Conservation (phyloP, 371 early-diverging fungal genomes). For the Mortierella polycephala region DNA sequence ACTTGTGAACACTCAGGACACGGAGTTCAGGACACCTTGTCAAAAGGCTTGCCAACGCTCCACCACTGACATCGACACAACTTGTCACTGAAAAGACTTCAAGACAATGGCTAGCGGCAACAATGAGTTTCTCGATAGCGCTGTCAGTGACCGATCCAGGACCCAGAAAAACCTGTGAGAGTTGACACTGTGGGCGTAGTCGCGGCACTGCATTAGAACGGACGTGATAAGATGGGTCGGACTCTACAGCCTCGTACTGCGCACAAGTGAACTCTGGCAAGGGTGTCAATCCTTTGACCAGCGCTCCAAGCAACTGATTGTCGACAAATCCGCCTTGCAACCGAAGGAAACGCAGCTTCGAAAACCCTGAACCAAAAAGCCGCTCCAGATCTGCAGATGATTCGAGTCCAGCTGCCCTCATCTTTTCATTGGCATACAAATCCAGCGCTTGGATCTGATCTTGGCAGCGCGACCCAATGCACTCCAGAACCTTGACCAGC, state of each 20-base stretch:
- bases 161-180: slow-evolving; percentile 40
- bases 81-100: slow-evolving; percentile 44
- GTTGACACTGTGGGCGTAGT: slow-evolving; percentile 3
- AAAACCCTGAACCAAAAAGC: slow-evolving; percentile 31
- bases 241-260: too few species aligned
- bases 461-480: slow-evolving; percentile 11
- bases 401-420: slow-evolving; percentile 30
- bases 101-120: slow-evolving; percentile 25
- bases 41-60: slow-evolving; percentile 31
- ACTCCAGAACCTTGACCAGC: slow-evolving; percentile 26
- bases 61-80: slow-evolving; percentile 45
- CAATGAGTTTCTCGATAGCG: slow-evolving; percentile 37
- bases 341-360: slow-evolving; percentile 24
- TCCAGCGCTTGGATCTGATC: slow-evolving; percentile 31
- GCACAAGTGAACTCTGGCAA: not conserved
- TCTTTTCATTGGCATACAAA: slow-evolving; percentile 41
- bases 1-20: slow-evolving; percentile 33
- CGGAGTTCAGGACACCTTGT: slow-evolving; percentile 41
- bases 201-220: not conserved
- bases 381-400: slow-evolving; percentile 19
- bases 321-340: slow-evolving; percentile 42
- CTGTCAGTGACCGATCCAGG: slow-evolving; percentile 51
- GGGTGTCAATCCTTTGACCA: slow-evolving; percentile 16
- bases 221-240: too few species aligned
- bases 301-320: slow-evolving; percentile 32